Conservation (phyloP, 2,329 filamentous ascomycete species). For the Phialemoniopsis sp. region DNA sequence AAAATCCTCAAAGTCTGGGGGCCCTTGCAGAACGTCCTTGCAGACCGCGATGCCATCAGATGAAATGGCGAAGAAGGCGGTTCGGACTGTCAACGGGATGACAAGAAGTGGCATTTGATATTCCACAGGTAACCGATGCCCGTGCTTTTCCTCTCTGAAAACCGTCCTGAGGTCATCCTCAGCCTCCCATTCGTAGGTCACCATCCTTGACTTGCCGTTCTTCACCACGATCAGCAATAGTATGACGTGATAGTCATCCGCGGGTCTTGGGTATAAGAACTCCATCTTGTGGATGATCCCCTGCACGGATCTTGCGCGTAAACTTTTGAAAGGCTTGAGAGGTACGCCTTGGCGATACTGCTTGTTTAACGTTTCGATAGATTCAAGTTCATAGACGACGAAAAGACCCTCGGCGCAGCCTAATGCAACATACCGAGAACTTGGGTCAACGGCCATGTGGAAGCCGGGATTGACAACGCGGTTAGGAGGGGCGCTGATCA, state of each 20-base stretch:
- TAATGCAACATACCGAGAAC: slow-evolving; percentile 64
- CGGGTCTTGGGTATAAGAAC: slow-evolving; percentile 69
- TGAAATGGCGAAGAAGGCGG: slow-evolving; percentile 66
- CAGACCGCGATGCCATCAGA: slow-evolving; percentile 54
- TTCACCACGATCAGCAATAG: slow-evolving; percentile 61
- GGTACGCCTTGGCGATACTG: slow-evolving; percentile 40
- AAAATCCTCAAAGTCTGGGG: slow-evolving; percentile 42
- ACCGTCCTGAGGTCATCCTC: slow-evolving; percentile 41
- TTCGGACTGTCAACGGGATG: slow-evolving; percentile 67
- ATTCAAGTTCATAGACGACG: slow-evolving; percentile 65
- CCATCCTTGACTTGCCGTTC: slow-evolving; percentile 44
- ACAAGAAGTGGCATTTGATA: slow-evolving; percentile 63
- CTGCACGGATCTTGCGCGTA: slow-evolving; percentile 43
- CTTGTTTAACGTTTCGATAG: slow-evolving; percentile 43
- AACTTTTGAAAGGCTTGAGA: slow-evolving; percentile 54
- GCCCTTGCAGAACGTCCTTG: slow-evolving; percentile 47
- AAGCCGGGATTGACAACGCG: slow-evolving; percentile 56
- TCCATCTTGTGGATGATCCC: slow-evolving; percentile 83
- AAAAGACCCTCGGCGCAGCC: slow-evolving; percentile 68
- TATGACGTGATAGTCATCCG: slow-evolving; percentile 69
- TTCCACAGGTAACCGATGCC: slow-evolving; percentile 44
- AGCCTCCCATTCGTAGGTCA: slow-evolving; percentile 58
- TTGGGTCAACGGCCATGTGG: slow-evolving; percentile 73
- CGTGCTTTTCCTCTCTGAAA: slow-evolving; percentile 40
- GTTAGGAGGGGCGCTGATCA: slow-evolving; percentile 53